Evolutionary conservation across 495 filamentous ascomycete genomes (phyloP).

Genomic region (Podospora appendiculata): DNA sequence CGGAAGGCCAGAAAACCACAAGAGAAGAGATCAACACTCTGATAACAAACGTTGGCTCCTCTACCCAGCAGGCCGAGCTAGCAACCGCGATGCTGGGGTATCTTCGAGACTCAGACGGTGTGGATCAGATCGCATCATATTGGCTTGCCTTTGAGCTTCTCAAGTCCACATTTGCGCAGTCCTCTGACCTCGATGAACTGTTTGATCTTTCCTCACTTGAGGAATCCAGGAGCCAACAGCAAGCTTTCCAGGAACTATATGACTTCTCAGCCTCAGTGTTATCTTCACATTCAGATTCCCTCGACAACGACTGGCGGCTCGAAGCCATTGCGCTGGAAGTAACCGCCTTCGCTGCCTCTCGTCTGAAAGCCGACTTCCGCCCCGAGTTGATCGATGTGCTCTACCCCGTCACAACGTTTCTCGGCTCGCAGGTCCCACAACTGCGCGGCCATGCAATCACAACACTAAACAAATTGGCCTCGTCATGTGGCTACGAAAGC

Average conservation of each 20-base stretch:
- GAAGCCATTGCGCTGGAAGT: constrained; percentile 68
- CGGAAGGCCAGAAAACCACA: constrained; percentile 57
- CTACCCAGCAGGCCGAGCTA: constrained; percentile 34
- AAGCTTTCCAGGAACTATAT: constrained; percentile 72
- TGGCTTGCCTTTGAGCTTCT: constrained; percentile 78
- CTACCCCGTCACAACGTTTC: constrained; percentile 77
- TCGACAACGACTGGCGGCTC: constrained; percentile 55
- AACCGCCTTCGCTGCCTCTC: constrained; percentile 60
- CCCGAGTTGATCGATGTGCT: constrained; percentile 84
- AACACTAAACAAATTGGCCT: constrained; percentile 71
- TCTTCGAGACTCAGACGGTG: constrained; percentile 45
- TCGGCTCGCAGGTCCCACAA: constrained; percentile 62
- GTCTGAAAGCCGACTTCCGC: constrained; percentile 62
- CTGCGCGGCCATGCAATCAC: constrained; percentile 78
- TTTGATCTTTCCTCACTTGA: constrained; percentile 43
- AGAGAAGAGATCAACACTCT: constrained; percentile 42
- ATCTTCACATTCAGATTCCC: constrained; percentile 38
- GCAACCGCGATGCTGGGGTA: constrained; percentile 53
- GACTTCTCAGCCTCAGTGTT: constrained; percentile 63
- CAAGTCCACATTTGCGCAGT: constrained; percentile 39
- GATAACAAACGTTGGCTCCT: constrained; percentile 37
- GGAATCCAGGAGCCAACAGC: constrained; percentile 35
- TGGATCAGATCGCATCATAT: constrained; percentile 57
- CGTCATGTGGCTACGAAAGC: constrained; percentile 63
- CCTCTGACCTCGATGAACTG: constrained; percentile 58